phyloP scores from a whole-genome alignment of 352 stramenopile genomes.

The Phytophthora sp. region DNA sequence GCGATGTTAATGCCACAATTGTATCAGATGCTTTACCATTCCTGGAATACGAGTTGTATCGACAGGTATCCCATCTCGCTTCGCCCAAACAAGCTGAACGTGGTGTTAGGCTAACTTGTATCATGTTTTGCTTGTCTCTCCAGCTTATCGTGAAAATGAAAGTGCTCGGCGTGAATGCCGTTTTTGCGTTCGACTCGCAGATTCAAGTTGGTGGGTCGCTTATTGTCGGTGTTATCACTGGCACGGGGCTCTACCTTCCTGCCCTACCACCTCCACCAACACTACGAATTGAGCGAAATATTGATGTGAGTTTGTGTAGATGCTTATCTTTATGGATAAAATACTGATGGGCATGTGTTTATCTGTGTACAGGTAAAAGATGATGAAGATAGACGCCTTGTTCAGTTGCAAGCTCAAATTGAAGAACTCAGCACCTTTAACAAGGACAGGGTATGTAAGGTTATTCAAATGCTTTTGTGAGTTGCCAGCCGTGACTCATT shows the following conservation, averaged over 20 bases:
- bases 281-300: slow-evolving; percentile 94
- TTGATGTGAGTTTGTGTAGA: slow-evolving; percentile 69
- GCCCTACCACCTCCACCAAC: slow-evolving; percentile 94
- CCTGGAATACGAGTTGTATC: slow-evolving; percentile 97
- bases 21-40: slow-evolving; percentile 98
- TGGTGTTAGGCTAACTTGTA: too few relatives aligned
- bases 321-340: neutral
- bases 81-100: neutral
- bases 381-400: slow-evolving; percentile 93
- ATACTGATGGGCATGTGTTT: neutral
- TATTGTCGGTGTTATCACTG: slow-evolving; percentile 91
- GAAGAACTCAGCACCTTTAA: slow-evolving; percentile 87
- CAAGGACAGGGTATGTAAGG: slow-evolving; percentile 68
- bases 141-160: slow-evolving; percentile 90
- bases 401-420: slow-evolving; percentile 94
- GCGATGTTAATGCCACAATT: slow-evolving; percentile 96
- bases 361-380: slow-evolving; percentile 83
- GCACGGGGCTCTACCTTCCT: slow-evolving; percentile 92
- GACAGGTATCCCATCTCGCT: slow-evolving; percentile 92
- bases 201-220: slow-evolving; percentile 92
- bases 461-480: neutral
- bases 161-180: slow-evolving; percentile 96
- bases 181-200: slow-evolving; percentile 94
- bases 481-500: too few relatives aligned
- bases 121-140: neutral